A percentile compares a stretch with the other conserved stretches of the same genome.
Evolutionary conservation across 352 stramenopile species (phyloP).

Genomic region (Pythium myriotylum): DNA sequence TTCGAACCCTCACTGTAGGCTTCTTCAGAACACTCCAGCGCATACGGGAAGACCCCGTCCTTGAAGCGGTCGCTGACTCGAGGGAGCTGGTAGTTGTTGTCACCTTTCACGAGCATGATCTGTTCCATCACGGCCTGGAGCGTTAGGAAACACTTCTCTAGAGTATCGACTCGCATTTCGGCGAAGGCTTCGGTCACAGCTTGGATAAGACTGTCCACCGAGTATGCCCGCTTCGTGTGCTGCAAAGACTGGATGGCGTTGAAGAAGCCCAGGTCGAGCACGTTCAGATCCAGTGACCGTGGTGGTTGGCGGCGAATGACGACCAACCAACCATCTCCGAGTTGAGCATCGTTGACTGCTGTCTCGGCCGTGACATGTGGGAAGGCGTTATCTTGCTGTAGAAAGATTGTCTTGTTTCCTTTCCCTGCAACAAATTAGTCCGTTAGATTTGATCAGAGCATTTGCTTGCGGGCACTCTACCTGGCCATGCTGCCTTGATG

Average conservation of each 20-base stretch:
- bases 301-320: conserved; percentile 22
- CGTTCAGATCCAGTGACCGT: conserved; percentile 28
- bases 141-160: conserved; percentile 31
- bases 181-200: conserved; percentile 20
- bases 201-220: conserved; percentile 8
- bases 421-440: neutral
- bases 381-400: conserved; percentile 22
- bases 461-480: neutral
- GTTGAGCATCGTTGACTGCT: neutral
- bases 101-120: conserved; percentile 16
- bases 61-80: conserved; percentile 13
- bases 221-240: conserved; percentile 10
- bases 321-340: neutral
- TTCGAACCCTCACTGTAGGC: too few species aligned
- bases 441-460: neutral
- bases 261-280: conserved; percentile 31
- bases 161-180: conserved; percentile 17
- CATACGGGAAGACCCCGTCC: conserved; percentile 9
- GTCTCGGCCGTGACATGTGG: conserved; percentile 7
- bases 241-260: conserved; percentile 25
- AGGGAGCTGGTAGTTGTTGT: conserved; percentile 28
- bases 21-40: conserved; percentile 10
- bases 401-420: neutral
- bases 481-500: conserved; percentile 11
- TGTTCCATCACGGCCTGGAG: conserved; percentile 30